A percentile compares a stretch with the other conserved stretches of the same genome.
Evolutionary conservation across 352 stramenopile species (phyloP).

Genomic region (Pythium aphanidermatum): DNA sequence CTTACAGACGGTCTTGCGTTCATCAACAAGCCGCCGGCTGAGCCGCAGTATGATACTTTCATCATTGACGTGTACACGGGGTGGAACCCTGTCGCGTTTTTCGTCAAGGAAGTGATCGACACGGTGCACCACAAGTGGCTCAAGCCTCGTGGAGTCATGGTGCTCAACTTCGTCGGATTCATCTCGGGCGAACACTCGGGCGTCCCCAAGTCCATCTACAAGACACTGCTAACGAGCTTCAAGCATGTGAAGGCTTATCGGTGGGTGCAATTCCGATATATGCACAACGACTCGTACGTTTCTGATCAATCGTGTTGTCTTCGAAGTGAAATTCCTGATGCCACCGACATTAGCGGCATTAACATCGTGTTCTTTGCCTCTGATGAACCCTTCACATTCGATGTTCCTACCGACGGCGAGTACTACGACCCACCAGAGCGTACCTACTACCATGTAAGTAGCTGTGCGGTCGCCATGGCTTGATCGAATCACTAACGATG

Average conservation of each 20-base stretch:
- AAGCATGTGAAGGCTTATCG: constrained; percentile 60
- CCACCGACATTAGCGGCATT: constrained; percentile 25
- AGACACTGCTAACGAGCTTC: constrained; percentile 62
- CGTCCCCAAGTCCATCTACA: constrained; percentile 63
- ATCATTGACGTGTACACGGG: constrained; percentile 66
- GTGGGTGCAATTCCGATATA: constrained; percentile 3
- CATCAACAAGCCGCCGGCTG: constrained; percentile 29
- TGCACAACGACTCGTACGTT: neutral
- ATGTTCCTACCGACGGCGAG: constrained; percentile 37
- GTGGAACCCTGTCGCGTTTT: constrained; percentile 69
- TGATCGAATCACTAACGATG: constrained; percentile 1
- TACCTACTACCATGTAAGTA: constrained; percentile 56
- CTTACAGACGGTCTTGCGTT: constrained; percentile 65
- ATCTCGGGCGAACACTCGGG: constrained; percentile 39
- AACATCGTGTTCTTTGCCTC: constrained; percentile 82
- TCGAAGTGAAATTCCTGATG: constrained; percentile 49
- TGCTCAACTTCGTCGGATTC: constrained; percentile 77
- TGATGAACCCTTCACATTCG: constrained; percentile 58
- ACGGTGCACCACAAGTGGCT: constrained; percentile 51
- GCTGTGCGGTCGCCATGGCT: neutral
- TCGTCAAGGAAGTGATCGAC: constrained; percentile 51
- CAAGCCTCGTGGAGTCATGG: constrained; percentile 41
- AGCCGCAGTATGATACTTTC: constrained; percentile 45
- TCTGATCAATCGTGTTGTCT: too few relatives aligned
- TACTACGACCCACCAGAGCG: constrained; percentile 38